phyloP scores from a whole-genome alignment of 768 basidiomycete genomes.

The Rubroboletus pulcherrimus region DNA sequence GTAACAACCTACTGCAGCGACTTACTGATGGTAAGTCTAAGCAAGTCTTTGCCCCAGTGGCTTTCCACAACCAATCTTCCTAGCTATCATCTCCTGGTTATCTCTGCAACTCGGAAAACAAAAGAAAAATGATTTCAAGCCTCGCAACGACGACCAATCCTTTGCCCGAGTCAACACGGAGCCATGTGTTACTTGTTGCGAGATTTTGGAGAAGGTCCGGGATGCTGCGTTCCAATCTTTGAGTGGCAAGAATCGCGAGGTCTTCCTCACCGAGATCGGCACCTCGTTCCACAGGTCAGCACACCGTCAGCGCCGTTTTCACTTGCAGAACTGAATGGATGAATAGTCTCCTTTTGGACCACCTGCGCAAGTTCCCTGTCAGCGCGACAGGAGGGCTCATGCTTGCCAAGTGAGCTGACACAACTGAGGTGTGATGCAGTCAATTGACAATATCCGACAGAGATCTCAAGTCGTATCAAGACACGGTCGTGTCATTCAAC shows the following conservation, averaged over 20 bases:
- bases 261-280: conserved; percentile 91
- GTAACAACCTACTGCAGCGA: conserved; percentile 76
- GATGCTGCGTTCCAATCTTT: conserved; percentile 72
- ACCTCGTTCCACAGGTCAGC: conserved; percentile 85
- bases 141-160: conserved; percentile 90
- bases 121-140: conserved; percentile 96
- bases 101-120: conserved; percentile 79
- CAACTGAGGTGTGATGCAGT: not conserved
- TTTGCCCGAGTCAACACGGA: conserved; percentile 95
- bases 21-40: conserved; percentile 68
- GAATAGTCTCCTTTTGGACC: conserved; percentile 81
- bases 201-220: conserved; percentile 75
- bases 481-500: conserved; percentile 76
- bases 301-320: not conserved
- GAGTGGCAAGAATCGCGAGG: conserved; percentile 90
- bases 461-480: conserved; percentile 96
- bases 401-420: conserved; percentile 82
- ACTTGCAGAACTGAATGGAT: conserved; percentile 8
- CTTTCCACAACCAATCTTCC: not conserved
- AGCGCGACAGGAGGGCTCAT: conserved; percentile 95
- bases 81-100: conserved; percentile 75
- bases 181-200: conserved; percentile 84
- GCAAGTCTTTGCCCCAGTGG: not conserved
- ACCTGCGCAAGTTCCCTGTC: conserved; percentile 93
- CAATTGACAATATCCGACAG: conserved; percentile 37